These are phyloP conservation scores for Trametes elegans DNA, from an alignment of 768 basidiomycete genomes.

Conservation along the genomic window DNA sequence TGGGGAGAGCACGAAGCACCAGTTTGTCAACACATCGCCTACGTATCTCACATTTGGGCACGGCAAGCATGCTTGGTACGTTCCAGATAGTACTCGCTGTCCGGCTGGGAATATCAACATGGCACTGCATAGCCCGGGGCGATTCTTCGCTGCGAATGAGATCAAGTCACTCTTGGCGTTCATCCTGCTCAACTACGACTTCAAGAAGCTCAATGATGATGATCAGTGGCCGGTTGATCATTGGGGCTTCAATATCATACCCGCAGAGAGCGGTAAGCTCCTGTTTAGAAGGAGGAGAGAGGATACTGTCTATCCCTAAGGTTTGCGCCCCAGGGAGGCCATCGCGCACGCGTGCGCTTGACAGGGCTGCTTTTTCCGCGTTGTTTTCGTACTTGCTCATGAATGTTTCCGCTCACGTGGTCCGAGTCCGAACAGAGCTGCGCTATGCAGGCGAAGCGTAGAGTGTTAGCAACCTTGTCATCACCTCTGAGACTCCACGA, in stretches of 20 bases:
- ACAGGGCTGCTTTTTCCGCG: no score
- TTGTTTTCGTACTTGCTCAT: no score
- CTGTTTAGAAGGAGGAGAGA: background rate
- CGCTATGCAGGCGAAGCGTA: no score
- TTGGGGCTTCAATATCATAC: background rate
- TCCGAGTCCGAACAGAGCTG: no score
- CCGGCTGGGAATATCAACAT: no score
- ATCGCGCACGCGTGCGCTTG: no score
- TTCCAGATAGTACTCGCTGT: background rate
- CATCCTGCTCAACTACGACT: conserved; percentile 21
- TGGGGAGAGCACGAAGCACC: conserved; percentile 9
- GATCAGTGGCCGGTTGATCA: background rate
- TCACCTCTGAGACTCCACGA: no score
- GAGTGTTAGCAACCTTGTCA: no score
- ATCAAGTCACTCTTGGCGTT: conserved; percentile 19
- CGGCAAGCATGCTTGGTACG: conserved; percentile 24
- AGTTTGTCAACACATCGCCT: conserved; percentile 18
- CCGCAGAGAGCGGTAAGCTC: background rate
- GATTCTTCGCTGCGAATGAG: conserved; percentile 22
- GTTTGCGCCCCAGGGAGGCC: no score
- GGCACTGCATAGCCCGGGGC: background rate
- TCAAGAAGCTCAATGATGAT: conserved; percentile 24
- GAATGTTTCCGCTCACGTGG: no score
- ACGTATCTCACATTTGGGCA: conserved; percentile 22
- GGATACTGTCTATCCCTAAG: no score